Conservation (phyloP, 2,329 filamentous ascomycete species). For the Mollisiaceae sp. region DNA sequence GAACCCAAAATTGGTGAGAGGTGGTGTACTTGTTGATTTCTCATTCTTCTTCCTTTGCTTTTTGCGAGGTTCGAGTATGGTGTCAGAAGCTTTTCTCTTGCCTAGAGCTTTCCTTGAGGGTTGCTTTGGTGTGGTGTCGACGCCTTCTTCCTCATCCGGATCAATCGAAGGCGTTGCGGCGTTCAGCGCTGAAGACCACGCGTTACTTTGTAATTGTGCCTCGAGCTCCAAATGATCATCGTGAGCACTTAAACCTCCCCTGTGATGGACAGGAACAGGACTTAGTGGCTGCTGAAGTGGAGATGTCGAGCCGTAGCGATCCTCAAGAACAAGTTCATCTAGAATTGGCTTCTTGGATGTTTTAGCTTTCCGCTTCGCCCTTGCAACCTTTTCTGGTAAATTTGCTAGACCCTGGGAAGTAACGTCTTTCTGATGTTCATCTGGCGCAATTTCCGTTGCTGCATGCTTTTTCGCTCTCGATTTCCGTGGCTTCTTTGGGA, state of each 20-base stretch:
- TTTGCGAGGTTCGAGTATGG: conserved; percentile 13
- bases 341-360: background rate
- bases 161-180: background rate
- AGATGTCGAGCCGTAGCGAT: conserved; percentile 11
- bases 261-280: conserved; percentile 5
- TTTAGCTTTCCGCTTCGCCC: background rate
- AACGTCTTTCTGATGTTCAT: background rate
- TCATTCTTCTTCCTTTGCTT: conserved; percentile 28
- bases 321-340: conserved; percentile 10
- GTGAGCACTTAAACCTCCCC: background rate
- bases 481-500: background rate
- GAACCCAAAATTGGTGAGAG: conserved; percentile 22
- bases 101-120: conserved; percentile 36
- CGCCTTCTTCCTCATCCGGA: conserved; percentile 2
- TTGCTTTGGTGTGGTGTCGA: conserved; percentile 13
- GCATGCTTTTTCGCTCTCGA: conserved; percentile 4
- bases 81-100: conserved; percentile 33
- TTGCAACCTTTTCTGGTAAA: background rate
- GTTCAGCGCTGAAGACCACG: background rate
- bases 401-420: background rate
- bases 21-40: conserved; percentile 16
- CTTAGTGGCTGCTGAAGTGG: conserved; percentile 10
- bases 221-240: conserved; percentile 12
- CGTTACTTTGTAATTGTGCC: conserved; percentile 11
- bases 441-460: background rate